Evolutionary conservation across 768 basidiomycete genomes (phyloP).

Genomic region (Suillus bovinus): DNA sequence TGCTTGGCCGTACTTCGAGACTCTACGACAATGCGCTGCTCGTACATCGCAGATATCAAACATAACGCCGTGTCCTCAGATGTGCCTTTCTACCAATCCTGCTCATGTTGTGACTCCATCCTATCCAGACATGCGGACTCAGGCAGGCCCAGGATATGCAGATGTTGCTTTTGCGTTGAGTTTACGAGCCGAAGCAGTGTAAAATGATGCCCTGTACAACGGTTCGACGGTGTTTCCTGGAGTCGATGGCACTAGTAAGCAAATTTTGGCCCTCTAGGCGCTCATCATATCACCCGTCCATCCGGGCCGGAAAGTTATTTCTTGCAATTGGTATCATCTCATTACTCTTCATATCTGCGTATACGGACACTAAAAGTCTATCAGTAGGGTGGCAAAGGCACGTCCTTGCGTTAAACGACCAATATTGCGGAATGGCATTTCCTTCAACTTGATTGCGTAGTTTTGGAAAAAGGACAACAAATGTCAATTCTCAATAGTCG

Average conservation of each 20-base stretch:
- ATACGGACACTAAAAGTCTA: not conserved
- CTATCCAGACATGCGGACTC: not conserved
- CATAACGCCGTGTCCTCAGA: not conserved
- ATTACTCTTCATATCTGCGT: too few species aligned
- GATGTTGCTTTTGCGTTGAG: not conserved
- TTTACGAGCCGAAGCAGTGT: not conserved
- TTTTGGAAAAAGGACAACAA: not conserved
- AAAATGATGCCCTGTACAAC: too few species aligned
- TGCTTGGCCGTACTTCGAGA: not conserved
- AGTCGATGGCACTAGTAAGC: not conserved
- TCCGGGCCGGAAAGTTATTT: too few species aligned
- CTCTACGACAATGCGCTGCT: not conserved
- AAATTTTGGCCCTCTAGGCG: not conserved
- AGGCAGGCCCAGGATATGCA: not conserved
- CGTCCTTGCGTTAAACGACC: not conserved
- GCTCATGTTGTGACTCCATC: not conserved
- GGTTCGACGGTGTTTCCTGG: too few species aligned
- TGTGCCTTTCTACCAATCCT: not conserved
- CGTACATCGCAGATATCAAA: not conserved
- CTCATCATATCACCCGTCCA: too few species aligned
- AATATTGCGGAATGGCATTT: too few species aligned
- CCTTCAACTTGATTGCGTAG: too few species aligned
- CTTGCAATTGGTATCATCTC: not conserved
- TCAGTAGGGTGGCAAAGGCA: not conserved
- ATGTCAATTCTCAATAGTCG: not conserved